These are phyloP conservation scores for Russula compacta DNA, from an alignment of 768 basidiomycete species.

Conservation along the genomic window DNA sequence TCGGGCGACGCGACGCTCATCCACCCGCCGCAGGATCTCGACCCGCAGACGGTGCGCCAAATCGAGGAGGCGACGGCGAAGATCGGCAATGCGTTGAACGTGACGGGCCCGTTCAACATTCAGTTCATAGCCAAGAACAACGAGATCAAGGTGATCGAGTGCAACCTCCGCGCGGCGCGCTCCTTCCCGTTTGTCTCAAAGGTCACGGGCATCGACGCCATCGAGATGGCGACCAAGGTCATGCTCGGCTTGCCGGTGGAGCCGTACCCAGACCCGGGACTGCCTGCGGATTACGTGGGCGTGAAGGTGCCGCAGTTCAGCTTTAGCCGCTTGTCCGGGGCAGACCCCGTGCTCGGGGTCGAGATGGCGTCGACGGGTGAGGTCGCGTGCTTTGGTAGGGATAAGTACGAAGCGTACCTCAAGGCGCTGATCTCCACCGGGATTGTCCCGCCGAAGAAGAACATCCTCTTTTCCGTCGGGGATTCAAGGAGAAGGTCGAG, in stretches of 20 bases:
- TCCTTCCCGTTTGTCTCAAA: slow-evolving; percentile 99
- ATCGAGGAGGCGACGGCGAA: slow-evolving; percentile 97
- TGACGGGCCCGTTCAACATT: slow-evolving; percentile 98
- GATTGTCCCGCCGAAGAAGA: slow-evolving; percentile 92
- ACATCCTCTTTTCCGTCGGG: slow-evolving; percentile 96
- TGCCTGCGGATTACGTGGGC: slow-evolving; percentile 92
- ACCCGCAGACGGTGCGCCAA: slow-evolving; percentile 90
- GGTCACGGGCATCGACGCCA: slow-evolving; percentile 94
- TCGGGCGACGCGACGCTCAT: slow-evolving; percentile 98
- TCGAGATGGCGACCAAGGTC: slow-evolving; percentile 98
- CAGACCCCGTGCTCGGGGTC: slow-evolving; percentile 98
- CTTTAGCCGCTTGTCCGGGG: slow-evolving; percentile 97
- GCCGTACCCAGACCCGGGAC: slow-evolving; percentile 78
- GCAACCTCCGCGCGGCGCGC: slow-evolving; percentile 93
- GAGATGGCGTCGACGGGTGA: slow-evolving; percentile 99
- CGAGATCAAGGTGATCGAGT: slow-evolving; percentile 99
- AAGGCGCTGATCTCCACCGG: slow-evolving; percentile 97
- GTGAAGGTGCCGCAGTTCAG: slow-evolving; percentile 99
- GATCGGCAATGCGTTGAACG: slow-evolving; percentile 95
- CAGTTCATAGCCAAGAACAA: slow-evolving; percentile 99
- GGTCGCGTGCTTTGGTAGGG: slow-evolving; percentile 94
- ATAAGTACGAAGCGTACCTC: slow-evolving; percentile 98
- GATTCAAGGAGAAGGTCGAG: slow-evolving; percentile 96
- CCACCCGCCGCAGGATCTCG: slow-evolving; percentile 95
- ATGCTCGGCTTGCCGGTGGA: slow-evolving; percentile 90